phyloP scores from a whole-genome alignment of 306 rosid genomes.

The Citrullus colocynthis region DNA sequence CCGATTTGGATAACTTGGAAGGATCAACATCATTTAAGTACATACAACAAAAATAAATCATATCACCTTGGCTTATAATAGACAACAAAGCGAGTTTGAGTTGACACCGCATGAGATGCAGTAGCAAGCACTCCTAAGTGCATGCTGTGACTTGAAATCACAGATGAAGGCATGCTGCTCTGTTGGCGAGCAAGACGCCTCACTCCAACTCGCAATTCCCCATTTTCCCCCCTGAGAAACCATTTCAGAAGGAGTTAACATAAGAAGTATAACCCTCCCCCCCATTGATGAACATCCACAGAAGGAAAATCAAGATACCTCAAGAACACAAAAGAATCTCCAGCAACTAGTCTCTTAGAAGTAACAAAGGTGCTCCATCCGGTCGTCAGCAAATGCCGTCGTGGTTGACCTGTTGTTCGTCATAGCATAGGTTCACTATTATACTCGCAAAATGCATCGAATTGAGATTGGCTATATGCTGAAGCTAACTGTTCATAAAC shows the following conservation, averaged over 20 bases:
- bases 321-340: constrained; percentile 84
- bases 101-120: constrained; percentile 82
- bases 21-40: background rate
- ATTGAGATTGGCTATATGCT: background rate
- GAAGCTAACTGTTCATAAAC: background rate
- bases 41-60: background rate
- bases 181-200: constrained; percentile 75
- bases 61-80: constrained; percentile 80
- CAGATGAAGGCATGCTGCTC: constrained; percentile 84
- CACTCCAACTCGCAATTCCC: constrained; percentile 86
- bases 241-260: background rate
- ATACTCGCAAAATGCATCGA: background rate
- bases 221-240: constrained; percentile 46
- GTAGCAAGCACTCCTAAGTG: constrained; percentile 95
- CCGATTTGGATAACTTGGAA: background rate
- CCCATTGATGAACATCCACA: background rate
- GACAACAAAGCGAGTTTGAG: constrained; percentile 65
- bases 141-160: constrained; percentile 92
- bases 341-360: constrained; percentile 81
- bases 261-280: background rate
- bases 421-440: background rate
- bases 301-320: constrained; percentile 26
- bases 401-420: constrained; percentile 68
- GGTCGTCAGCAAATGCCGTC: constrained; percentile 92
- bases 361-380: constrained; percentile 99